phyloP scores from a whole-genome alignment of 208 protist species.

The Trichomonas gallinae region DNA sequence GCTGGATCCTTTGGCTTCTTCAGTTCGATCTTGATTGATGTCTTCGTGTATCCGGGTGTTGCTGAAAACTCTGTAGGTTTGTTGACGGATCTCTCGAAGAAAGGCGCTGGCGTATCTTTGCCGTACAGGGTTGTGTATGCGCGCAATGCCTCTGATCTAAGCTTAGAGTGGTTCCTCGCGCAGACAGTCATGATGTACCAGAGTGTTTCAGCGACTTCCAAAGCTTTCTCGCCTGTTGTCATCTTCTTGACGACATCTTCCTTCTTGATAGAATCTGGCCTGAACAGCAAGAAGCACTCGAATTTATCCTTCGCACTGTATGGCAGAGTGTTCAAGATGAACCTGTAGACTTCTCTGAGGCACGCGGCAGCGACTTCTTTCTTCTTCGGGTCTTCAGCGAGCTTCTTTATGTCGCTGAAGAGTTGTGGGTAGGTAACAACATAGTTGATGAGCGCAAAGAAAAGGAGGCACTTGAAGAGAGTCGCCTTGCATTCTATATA shows the following conservation, averaged over 20 bases:
- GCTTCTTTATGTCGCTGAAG: neutral
- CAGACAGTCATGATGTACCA: neutral
- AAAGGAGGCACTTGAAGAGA: neutral
- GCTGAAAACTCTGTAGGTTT: neutral
- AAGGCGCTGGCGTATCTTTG: neutral
- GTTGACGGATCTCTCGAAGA: neutral
- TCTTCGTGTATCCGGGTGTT: neutral
- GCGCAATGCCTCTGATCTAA: neutral
- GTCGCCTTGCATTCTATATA: neutral
- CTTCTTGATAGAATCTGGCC: neutral
- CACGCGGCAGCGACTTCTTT: neutral
- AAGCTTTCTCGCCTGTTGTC: neutral
- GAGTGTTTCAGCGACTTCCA: neutral
- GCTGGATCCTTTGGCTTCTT: neutral
- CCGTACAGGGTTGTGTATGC: neutral
- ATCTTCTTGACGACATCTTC: neutral
- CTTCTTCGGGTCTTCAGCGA: neutral
- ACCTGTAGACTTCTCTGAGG: neutral
- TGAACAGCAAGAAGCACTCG: neutral
- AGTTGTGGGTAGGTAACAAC: neutral
- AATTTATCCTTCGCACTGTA: neutral
- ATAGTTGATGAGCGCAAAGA: neutral
- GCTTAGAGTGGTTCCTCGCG: neutral
- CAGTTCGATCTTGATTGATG: neutral
- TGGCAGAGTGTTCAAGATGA: neutral